Percentiles rank a stretch among this genome's conserved stretches.
phyloP scores from a whole-genome alignment of 2,329 filamentous ascomycete species.

The Cordyceps fumosorosea region DNA sequence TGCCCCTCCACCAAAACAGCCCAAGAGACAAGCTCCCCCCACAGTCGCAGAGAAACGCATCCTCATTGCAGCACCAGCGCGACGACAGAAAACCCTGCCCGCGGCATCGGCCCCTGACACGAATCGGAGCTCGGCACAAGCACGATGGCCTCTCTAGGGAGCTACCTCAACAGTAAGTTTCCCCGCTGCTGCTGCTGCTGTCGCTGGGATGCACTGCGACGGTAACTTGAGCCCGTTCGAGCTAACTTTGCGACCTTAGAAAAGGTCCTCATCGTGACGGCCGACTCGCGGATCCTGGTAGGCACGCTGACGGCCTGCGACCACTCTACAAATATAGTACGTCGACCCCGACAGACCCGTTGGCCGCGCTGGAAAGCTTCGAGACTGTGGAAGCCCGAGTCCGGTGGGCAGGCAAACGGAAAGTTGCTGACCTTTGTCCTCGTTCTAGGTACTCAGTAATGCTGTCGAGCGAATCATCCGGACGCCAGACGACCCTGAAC shows the following conservation, averaged over 20 bases:
- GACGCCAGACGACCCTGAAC: slow-evolving; percentile 73
- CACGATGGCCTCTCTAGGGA: slow-evolving; percentile 38
- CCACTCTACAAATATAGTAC: slow-evolving; percentile 80
- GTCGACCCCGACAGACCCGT: slow-evolving; percentile 14
- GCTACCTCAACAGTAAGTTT: slow-evolving; percentile 37
- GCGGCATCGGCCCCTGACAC: background rate
- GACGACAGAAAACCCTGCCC: background rate
- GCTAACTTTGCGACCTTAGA: slow-evolving; percentile 45
- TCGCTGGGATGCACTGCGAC: background rate
- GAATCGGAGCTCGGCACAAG: background rate
- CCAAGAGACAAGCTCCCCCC: slow-evolving; percentile 20
- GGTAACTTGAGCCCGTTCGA: background rate
- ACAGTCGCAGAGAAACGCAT: background rate
- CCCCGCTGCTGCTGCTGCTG: no score
- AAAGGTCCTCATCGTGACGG: slow-evolving; percentile 85
- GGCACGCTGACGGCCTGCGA: slow-evolving; percentile 83
- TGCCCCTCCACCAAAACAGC: slow-evolving; percentile 13
- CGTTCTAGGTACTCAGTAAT: slow-evolving; percentile 62
- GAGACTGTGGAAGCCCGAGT: background rate
- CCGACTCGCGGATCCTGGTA: slow-evolving; percentile 80
- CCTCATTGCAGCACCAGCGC: background rate
- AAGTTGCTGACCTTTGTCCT: background rate
- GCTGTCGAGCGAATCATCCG: slow-evolving; percentile 88
- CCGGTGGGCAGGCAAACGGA: background rate
- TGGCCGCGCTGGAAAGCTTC: background rate